Base-by-base conservation (phyloP, 1,139 yeast species). In the Blastobotrys buckinghamii region DNA sequence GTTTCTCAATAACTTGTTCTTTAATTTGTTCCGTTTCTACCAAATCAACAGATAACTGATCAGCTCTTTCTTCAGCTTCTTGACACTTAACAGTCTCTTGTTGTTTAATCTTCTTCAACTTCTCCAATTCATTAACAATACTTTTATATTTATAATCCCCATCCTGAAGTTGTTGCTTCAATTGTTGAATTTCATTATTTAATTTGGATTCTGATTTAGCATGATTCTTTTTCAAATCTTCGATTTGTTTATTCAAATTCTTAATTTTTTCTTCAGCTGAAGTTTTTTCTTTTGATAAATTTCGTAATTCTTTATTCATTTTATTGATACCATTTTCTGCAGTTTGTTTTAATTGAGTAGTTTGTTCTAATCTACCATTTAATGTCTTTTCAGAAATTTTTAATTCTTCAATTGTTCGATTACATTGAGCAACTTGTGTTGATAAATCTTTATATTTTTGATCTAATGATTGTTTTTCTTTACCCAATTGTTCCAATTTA, bases 271-370 rank as follows among this genome's bases (percentile, higher is more conserved):
- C 71, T 44, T 79, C 84, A 1, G 75, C 59, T 0, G 76, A 76
- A 1, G 75, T 78, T 52, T 82, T 82, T 33, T 79, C 81, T 51
- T 79, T 79, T 0, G 81, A 76, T 39, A 88, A 68, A 39, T 77
- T 77, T 63, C 88, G 78, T 35, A 90, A 70, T 55, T 89, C 97
- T 41, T 92, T 73, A 51, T 84, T 84, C 96, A 90, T 87, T 58
- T 88, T 88, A 62, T 88, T 90, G 50, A 90, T 83, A 6, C 96
- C 97, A 53, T 80, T 82, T 59, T 90, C 97, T 1, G 92, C 86
- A 54, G 79, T 84, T 26, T 75, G 73, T 58, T 84, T 85, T 9
- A 77, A 79, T 32, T 67, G 66, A 16, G 72, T 73, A 0, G 73
- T 54, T 2, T 60, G 51, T 7, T 66, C 65, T 17, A 81, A 58